phyloP scores from a whole-genome alignment of 108 stramenopile species.

The Seminavis robusta region DNA sequence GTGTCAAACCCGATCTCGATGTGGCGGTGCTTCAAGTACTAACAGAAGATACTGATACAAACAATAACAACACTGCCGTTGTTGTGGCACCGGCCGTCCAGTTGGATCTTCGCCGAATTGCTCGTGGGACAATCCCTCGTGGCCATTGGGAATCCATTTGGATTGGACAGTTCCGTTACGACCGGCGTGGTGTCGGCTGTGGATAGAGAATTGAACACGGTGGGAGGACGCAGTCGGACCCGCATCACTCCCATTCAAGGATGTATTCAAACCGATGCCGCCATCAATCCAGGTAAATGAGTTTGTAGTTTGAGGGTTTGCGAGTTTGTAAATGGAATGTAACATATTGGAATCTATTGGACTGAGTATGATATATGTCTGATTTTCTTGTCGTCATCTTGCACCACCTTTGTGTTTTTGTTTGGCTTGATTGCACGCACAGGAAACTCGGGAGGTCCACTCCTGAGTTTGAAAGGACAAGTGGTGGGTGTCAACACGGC shows the following conservation, averaged over 20 bases:
- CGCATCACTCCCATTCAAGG: slow-evolving; percentile 67
- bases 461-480: slow-evolving; percentile 74
- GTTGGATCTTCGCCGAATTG: slow-evolving; percentile 64
- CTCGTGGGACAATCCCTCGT: slow-evolving; percentile 84
- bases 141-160: slow-evolving; percentile 95
- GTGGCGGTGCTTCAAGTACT: slow-evolving; percentile 69
- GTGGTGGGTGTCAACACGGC: slow-evolving; percentile 92
- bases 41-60: slow-evolving; percentile 12
- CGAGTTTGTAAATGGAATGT: too few relatives aligned
- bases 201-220: slow-evolving; percentile 73
- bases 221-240: slow-evolving; percentile 20
- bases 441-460: slow-evolving; percentile 92
- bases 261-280: slow-evolving; percentile 89
- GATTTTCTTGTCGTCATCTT: too few relatives aligned
- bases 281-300: slow-evolving; percentile 95
- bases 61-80: slow-evolving; percentile 7
- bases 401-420: too few relatives aligned
- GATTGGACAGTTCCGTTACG: slow-evolving; percentile 69
- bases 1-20: slow-evolving; percentile 85
- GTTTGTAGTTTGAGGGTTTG: too few relatives aligned
- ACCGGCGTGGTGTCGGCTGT: slow-evolving; percentile 86
- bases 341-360: too few relatives aligned
- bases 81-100: slow-evolving; percentile 2
- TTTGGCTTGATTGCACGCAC: too few relatives aligned
- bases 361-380: too few relatives aligned